Evolutionary conservation across 805 yeast genomes (phyloP).

Genomic region (Ogataea ramenticola): DNA sequence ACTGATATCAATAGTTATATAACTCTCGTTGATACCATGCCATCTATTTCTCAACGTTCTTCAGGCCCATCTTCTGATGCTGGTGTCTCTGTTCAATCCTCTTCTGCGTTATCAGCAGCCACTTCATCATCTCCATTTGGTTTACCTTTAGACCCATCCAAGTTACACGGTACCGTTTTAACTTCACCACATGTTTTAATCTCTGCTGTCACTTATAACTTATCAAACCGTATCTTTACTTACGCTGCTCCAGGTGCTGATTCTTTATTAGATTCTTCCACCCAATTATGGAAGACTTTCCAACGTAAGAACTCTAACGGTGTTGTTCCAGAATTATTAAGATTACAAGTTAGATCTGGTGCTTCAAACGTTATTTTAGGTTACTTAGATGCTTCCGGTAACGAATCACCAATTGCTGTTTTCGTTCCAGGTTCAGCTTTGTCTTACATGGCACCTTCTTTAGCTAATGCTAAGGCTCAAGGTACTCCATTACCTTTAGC

Average conservation of each 20-base stretch:
- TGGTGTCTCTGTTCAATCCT: conserved; percentile 16
- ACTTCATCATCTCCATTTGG: conserved; percentile 51
- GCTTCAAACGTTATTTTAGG: conserved; percentile 79
- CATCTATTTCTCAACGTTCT: conserved; percentile 17
- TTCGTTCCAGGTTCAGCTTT: conserved; percentile 64
- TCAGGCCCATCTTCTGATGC: conserved; percentile 7
- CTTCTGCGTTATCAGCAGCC: conserved; percentile 29
- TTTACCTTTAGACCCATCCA: conserved; percentile 47
- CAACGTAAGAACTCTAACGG: conserved; percentile 46
- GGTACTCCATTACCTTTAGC: conserved; percentile 45
- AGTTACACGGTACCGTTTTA: conserved; percentile 40
- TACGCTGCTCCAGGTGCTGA: conserved; percentile 63
- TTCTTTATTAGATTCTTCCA: conserved; percentile 50
- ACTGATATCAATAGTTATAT: too few relatives aligned
- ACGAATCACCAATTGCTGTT: conserved; percentile 25
- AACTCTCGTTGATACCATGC: conserved; percentile 8
- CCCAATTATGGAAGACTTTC: conserved; percentile 52
- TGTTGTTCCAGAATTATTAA: conserved; percentile 52
- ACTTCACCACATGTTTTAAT: conserved; percentile 50
- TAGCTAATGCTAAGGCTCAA: conserved; percentile 30
- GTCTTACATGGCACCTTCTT: conserved; percentile 57
- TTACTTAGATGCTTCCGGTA: conserved; percentile 31
- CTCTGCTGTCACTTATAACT: conserved; percentile 45
- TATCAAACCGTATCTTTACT: conserved; percentile 51
- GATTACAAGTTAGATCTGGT: conserved; percentile 72